A percentile compares a stretch with the other conserved stretches of the same genome.
These are phyloP conservation scores for Venturia asperata DNA, from an alignment of 2,329 filamentous ascomycete species.

Conservation along the genomic window DNA sequence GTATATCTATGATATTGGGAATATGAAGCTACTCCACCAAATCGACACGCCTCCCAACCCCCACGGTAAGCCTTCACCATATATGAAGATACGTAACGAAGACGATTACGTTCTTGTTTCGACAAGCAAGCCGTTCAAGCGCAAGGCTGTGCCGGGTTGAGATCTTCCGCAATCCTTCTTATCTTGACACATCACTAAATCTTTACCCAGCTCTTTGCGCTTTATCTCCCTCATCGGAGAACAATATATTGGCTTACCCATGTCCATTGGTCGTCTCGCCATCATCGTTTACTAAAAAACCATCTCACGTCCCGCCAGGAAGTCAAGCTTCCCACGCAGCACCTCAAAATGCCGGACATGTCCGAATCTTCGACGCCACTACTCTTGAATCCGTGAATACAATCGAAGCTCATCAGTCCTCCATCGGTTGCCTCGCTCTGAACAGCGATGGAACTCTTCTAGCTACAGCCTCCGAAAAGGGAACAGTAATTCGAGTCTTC, in stretches of 20 bases:
- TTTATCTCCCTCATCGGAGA: conserved; percentile 87
- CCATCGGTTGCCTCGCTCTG: conserved; percentile 80
- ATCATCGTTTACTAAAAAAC: conserved; percentile 43
- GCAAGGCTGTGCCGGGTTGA: conserved; percentile 21
- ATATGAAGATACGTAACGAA: neutral
- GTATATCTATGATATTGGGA: conserved; percentile 97
- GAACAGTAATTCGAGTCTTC: conserved; percentile 95
- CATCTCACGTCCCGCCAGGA: conserved; percentile 76
- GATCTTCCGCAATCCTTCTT: neutral
- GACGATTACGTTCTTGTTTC: neutral
- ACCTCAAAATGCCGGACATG: conserved; percentile 76
- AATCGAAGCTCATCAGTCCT: conserved; percentile 88
- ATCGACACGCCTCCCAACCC: conserved; percentile 94
- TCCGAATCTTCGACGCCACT: conserved; percentile 84
- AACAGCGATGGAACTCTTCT: conserved; percentile 89
- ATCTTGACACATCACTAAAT: neutral
- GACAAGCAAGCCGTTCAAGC: neutral
- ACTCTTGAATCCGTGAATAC: conserved; percentile 91
- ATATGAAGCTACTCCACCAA: conserved; percentile 90
- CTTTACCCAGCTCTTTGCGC: conserved; percentile 66
- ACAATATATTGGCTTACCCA: conserved; percentile 92
- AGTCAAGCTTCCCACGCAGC: conserved; percentile 10
- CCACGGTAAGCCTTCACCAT: conserved; percentile 44
- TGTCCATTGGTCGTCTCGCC: conserved; percentile 52
- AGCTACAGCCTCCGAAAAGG: conserved; percentile 93